These are phyloP conservation scores for Ilyonectria mors-panacis DNA, from an alignment of 2,329 filamentous ascomycete species.

Conservation along the genomic window DNA sequence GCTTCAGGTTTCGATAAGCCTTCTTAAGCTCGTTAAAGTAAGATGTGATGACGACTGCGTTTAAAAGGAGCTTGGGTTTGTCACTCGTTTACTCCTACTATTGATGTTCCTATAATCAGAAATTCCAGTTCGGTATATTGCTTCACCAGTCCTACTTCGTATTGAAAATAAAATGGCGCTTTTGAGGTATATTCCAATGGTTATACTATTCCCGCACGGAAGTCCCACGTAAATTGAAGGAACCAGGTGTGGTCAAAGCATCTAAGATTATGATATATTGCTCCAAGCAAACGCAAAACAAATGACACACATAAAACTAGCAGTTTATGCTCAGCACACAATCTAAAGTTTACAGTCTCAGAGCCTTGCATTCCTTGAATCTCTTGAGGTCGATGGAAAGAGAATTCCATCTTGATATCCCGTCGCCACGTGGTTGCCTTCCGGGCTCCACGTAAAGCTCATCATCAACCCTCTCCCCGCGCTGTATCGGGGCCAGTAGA, in stretches of 20 bases:
- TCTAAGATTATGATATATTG: neutral
- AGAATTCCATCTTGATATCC: slow-evolving; percentile 69
- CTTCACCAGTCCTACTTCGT: too few species aligned
- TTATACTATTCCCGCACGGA: too few species aligned
- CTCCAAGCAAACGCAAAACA: neutral
- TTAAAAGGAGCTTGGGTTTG: too few species aligned
- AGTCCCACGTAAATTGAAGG: too few species aligned
- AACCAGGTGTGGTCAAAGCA: neutral
- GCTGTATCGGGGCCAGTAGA: slow-evolving; percentile 62
- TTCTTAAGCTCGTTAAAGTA: too few species aligned
- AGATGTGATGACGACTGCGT: too few species aligned
- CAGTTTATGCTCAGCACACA: neutral
- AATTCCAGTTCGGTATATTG: too few species aligned
- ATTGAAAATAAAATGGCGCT: too few species aligned
- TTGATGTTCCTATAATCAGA: too few species aligned
- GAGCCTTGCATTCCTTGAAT: slow-evolving; percentile 13
- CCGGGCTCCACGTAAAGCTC: slow-evolving; percentile 68
- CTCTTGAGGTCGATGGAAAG: slow-evolving; percentile 39
- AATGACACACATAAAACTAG: neutral
- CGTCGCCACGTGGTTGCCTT: slow-evolving; percentile 67
- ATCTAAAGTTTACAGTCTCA: neutral
- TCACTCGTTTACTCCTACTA: too few species aligned
- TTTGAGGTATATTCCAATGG: too few species aligned
- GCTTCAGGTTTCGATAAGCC: too few species aligned
- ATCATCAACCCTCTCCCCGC: slow-evolving; percentile 64